phyloP scores from a whole-genome alignment of 1,139 yeast genomes.

The Arxiozyma telluris region DNA sequence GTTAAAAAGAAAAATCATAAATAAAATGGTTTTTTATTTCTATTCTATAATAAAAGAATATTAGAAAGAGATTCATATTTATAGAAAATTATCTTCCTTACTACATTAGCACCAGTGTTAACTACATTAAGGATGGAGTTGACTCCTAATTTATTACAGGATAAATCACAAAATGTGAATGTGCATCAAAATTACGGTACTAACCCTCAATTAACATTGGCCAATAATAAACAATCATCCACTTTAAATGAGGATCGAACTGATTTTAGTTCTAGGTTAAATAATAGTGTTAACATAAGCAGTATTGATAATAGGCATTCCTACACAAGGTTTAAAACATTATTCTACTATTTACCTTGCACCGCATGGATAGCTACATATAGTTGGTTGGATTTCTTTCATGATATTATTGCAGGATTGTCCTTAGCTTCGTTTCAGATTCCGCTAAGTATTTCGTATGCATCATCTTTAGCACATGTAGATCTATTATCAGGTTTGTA shows the following conservation, averaged over 20 bases:
- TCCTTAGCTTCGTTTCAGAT: conserved; percentile 87
- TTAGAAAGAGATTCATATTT: too few relatives aligned
- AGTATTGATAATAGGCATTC: not conserved
- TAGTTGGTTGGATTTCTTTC: conserved; percentile 41
- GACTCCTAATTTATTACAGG: not conserved
- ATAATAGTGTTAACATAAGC: not conserved
- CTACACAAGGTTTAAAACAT: conserved; percentile 14
- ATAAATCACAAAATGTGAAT: not conserved
- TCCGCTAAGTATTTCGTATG: conserved; percentile 82
- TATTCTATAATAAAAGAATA: not conserved
- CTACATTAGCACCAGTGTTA: conserved; percentile 32
- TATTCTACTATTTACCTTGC: conserved; percentile 75
- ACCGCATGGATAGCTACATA: conserved; percentile 72
- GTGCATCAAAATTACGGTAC: not conserved
- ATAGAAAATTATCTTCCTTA: not conserved
- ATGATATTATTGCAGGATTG: conserved; percentile 78
- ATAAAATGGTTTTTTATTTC: not conserved
- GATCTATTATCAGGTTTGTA: conserved; percentile 81
- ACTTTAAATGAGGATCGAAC: not conserved
- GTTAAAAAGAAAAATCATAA: too few relatives aligned
- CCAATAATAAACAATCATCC: not conserved
- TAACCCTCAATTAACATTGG: not conserved
- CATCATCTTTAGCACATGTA: conserved; percentile 82
- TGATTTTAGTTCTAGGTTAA: not conserved
- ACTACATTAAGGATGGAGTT: not conserved